Evolutionary conservation across 306 rosid genomes (phyloP), one percentile per base, ranked within the genome.

Genomic region (Gynostemma pentaphyllum): DNA sequence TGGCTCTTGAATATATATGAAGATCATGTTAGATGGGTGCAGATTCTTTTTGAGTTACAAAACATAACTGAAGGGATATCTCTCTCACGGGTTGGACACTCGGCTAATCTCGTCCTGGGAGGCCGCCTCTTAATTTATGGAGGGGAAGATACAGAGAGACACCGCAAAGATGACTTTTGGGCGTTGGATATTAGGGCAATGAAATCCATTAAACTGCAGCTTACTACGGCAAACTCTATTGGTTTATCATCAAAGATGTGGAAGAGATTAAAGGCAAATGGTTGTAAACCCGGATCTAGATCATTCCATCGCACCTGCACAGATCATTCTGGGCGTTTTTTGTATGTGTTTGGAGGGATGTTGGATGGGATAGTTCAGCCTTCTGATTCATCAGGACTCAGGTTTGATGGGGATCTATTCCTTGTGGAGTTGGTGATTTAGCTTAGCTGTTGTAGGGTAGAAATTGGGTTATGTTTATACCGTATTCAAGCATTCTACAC

Each of bases 301-400:
- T 91, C 98, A 1, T 91, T 91, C 72, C 98, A 91, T 70, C 86
- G 95, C 7, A 86, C 96, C 0, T 87, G 98, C 10, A 64, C 80
- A 5, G 98, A 91, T 61, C 76, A 57, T 44, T 89, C 89, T 0
- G 91, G 95, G 5, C 79, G 74, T 29, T 74, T 68, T 69, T 28
- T 86, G 75, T 89, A 83, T 34, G 74, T 89, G 23, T 84, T 83
- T 70, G 97, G 97, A n/a, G 97, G 97, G 75, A 89, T 89, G 97
- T 85, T 82, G 57, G 95, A 86, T 77, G 85, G 83, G 18, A 22
- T 64, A 28, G 71, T 80, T 69, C 87, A 75, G 68, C 76, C 78
- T 24, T 50, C 60, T 57, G 87, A 73, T 44, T 41, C 85, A 29
- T 51, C 78, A 26, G 97, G 81, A 45, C 79, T 86, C 50, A 70